Evolutionary conservation across 495 filamentous ascomycete species (phyloP), one percentile per base, ranked within the genome.

Genomic region (Lasiosphaeria hispida): DNA sequence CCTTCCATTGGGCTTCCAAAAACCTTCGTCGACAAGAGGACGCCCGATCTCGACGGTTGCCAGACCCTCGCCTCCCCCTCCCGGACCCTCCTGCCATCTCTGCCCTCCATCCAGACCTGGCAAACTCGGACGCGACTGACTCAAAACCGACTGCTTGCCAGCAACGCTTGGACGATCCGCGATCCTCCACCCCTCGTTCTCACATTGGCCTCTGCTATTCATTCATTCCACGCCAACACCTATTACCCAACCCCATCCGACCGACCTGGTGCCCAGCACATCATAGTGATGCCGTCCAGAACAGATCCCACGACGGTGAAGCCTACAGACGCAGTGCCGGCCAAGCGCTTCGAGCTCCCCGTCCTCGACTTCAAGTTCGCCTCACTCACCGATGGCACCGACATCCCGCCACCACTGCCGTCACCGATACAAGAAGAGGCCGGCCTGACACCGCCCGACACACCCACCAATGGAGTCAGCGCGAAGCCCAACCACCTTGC

Each of bases 311-410:
- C 54, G 47, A 49, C 52, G 18, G 39, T 53, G 40, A 60, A 56
- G 43, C 57, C 66, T 10, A 19, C 52, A 37, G 60, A 33, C 55
- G 57, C 60, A 4, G 42, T 57, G 37, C 23, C 58, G n/a, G 43
- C 67, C 44, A 77, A 75, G 60, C 73, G 75, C 58, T 83, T 84
- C 60, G 75, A 82, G 65, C 77, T 83, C 18, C 81, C 80, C 18
- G 75, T 73, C 14, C 70, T 84, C 17, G 69, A 80, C 54, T 68
- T 80, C 64, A 73, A 73, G 14, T 77, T 84, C 53, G 72, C 73
- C 53, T 79, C 79, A 9, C 61, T 84, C 58, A 84, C 81, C 17
- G 81, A 82, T 18, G 81, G 81, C 15, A 84, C 81, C 57, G 64
- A 82, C 60, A 84, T 84, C 57, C 81, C 81, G 38, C 79, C 81